Evolutionary conservation across 805 yeast genomes (phyloP).

Genomic region (Yamadazyma ubonensis): DNA sequence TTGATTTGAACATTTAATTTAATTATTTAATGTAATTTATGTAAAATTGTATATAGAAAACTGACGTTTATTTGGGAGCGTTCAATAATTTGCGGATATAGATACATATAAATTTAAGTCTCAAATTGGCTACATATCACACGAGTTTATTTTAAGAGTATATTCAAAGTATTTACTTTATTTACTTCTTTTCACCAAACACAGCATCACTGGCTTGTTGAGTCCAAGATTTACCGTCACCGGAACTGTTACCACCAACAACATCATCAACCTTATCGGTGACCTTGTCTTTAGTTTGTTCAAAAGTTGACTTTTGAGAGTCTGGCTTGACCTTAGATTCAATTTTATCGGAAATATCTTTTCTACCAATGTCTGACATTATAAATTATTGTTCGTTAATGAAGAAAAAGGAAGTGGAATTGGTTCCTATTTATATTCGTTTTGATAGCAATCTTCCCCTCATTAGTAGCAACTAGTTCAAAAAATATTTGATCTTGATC

Average conservation of each 20-base stretch:
- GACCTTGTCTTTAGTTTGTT: slow-evolving; percentile 37
- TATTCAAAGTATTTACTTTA: no score
- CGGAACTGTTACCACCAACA: slow-evolving; percentile 36
- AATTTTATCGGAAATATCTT: slow-evolving; percentile 40
- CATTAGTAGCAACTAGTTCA: background rate
- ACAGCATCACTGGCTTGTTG: slow-evolving; percentile 46
- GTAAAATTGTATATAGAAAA: no score
- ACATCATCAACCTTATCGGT: slow-evolving; percentile 36
- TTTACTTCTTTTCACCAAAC: slow-evolving; percentile 37
- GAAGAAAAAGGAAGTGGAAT: no score
- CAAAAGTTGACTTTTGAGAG: slow-evolving; percentile 38
- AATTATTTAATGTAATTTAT: no score
- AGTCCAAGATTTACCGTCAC: slow-evolving; percentile 37
- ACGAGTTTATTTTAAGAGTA: no score
- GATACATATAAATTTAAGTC: no score
- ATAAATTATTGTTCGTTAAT: slow-evolving; percentile 3
- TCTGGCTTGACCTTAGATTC: slow-evolving; percentile 41
- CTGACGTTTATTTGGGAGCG: no score
- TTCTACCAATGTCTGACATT: slow-evolving; percentile 46
- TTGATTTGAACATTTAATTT: no score
- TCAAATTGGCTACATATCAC: no score
- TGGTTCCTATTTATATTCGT: slow-evolving; percentile 8
- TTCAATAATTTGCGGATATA: no score
- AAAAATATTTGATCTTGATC: background rate
- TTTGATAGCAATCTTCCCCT: background rate